phyloP scores from a whole-genome alignment of 768 basidiomycete species.

The Leccinellum albellum region DNA sequence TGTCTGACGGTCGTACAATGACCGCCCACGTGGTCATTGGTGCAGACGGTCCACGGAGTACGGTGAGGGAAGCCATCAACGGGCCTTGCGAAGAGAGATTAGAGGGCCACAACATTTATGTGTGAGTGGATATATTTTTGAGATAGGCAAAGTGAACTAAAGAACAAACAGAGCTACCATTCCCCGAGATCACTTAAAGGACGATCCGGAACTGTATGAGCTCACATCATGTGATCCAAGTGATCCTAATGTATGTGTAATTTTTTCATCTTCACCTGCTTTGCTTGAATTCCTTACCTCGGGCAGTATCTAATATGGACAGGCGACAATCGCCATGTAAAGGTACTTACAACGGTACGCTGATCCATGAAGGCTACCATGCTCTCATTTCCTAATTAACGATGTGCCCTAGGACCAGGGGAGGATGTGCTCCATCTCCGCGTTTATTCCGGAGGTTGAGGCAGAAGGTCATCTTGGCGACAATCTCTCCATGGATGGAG shows the following conservation, averaged over 20 bases:
- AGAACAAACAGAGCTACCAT: conserved; percentile 39
- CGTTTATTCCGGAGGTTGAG: conserved; percentile 38
- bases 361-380: neutral
- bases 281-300: neutral
- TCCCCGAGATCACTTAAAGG: conserved; percentile 38
- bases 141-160: neutral
- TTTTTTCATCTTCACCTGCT: neutral
- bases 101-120: conserved; percentile 41
- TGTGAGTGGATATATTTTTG: conserved; percentile 32
- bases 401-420: conserved; percentile 30
- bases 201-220: conserved; percentile 41
- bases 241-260: conserved; percentile 19
- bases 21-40: conserved; percentile 55
- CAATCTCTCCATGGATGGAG: conserved; percentile 20
- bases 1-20: conserved; percentile 44
- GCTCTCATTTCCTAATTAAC: neutral
- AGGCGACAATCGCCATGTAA: conserved; percentile 25
- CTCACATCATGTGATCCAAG: conserved; percentile 24
- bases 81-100: conserved; percentile 29
- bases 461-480: conserved; percentile 34
- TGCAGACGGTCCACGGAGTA: conserved; percentile 56
- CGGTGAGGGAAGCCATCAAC: conserved; percentile 35
- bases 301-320: conserved; percentile 25
- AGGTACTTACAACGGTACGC: conserved; percentile 23
- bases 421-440: conserved; percentile 36